Evolutionary conservation across 768 basidiomycete species (phyloP).

Genomic region (Mycena alexandri): DNA sequence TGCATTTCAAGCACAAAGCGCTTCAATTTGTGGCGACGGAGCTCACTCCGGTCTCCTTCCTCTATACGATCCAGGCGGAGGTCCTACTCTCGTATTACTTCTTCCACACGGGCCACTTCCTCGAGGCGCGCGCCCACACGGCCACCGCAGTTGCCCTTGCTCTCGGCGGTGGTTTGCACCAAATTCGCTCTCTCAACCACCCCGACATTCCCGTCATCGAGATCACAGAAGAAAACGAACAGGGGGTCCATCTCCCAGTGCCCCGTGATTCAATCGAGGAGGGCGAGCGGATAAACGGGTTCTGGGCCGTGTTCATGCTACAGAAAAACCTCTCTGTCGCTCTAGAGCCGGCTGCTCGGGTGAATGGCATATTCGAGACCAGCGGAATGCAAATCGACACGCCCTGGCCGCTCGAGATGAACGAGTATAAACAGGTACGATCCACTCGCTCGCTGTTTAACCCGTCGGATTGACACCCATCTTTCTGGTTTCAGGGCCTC

Average conservation of each 20-base stretch:
- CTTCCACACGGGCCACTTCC: conserved; percentile 53
- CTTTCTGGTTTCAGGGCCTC: conserved; percentile 50
- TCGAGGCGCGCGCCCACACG: conserved; percentile 58
- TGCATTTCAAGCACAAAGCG: conserved; percentile 41
- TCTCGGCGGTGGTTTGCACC: conserved; percentile 41
- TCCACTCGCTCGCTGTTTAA: neutral
- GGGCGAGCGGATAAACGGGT: conserved; percentile 70
- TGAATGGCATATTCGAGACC: conserved; percentile 46
- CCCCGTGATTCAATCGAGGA: conserved; percentile 64
- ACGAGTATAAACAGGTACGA: neutral
- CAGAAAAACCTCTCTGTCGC: conserved; percentile 51
- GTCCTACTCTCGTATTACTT: conserved; percentile 60
- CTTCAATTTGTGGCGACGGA: conserved; percentile 61
- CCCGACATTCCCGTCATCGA: conserved; percentile 45
- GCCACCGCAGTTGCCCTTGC: conserved; percentile 52
- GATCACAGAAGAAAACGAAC: conserved; percentile 50
- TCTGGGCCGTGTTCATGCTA: conserved; percentile 52
- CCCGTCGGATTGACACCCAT: conserved; percentile 27
- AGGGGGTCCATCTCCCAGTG: conserved; percentile 53
- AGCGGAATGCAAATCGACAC: conserved; percentile 49
- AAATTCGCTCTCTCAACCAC: neutral
- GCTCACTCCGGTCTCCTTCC: conserved; percentile 54
- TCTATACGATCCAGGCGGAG: conserved; percentile 53
- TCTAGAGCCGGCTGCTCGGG: conserved; percentile 51
- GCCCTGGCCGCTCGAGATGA: conserved; percentile 54